A percentile compares a stretch with the other conserved stretches of the same genome.
phyloP scores from a whole-genome alignment of 192 early-diverging fungal genomes.

The Kickxella alabastrina region DNA sequence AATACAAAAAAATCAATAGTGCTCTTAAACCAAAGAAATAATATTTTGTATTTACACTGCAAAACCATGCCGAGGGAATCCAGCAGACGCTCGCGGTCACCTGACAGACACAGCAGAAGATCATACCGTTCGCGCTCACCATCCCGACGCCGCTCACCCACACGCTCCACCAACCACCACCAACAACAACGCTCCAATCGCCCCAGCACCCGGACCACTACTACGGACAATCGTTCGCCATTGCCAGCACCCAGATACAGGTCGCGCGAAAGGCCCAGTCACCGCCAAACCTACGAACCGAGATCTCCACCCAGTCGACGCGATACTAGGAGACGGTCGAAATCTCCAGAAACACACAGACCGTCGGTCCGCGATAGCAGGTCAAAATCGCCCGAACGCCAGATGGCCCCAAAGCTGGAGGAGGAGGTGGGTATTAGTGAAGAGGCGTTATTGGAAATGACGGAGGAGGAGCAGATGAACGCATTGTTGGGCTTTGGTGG shows the following conservation, averaged over 20 bases:
- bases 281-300: too few relatives aligned
- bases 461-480: conserved; percentile 74
- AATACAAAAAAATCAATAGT: background rate
- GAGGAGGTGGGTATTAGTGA: background rate
- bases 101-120: conserved; percentile 7
- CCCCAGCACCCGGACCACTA: background rate
- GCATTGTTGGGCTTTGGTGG: conserved; percentile 83
- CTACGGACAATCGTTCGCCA: conserved; percentile 5
- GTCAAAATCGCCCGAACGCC: conserved; percentile 8
- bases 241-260: conserved; percentile 7
- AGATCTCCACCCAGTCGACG: background rate
- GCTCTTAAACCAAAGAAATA: background rate
- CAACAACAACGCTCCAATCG: background rate
- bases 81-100: conserved; percentile 28
- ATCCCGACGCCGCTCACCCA: background rate
- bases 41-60: background rate
- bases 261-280: conserved; percentile 24
- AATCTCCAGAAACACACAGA: conserved; percentile 9
- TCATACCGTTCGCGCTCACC: background rate
- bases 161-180: background rate
- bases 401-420: background rate
- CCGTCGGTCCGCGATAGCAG: conserved; percentile 5
- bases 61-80: conserved; percentile 21
- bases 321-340: conserved; percentile 1
- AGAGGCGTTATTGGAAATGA: conserved; percentile 18